Base-by-base conservation (phyloP, 73 alveolate genomes). In the Paramecium biaurelia region DNA sequence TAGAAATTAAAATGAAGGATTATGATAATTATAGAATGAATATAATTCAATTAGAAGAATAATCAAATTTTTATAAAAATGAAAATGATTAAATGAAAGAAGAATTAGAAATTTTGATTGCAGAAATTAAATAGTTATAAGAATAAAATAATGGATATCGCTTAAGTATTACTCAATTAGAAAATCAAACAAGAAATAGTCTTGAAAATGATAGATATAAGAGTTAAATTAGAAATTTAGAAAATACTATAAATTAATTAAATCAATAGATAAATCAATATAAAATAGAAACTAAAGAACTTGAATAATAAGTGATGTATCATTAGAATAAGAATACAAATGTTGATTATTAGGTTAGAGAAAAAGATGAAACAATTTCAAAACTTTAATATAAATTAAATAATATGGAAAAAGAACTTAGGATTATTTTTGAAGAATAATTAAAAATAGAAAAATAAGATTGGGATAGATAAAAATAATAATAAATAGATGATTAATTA, bases 61-160 rank as follows among this genome's bases (percentile, higher is more conserved):
- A 79, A 26, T 24, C 21, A 20, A 41, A 79, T 47, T 38, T 20
- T 21, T 42, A 23, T 7, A 79, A 18, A 43, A 38, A 42, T 21
- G 90, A 79, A 21, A 79, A 79, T 79, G 45, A 79, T 10, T 79
- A 79, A 47, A 26, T 79, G 42, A 79, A 47, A 43, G 90, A 79
- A 10, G 90, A 79, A 24, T 38, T 79, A 30, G 74, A 45, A 30
- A 41, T 43, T 7, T 28, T 79, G 21, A 79, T 79, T 20, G n/a
- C 34, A 20, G 90, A 79, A 41, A 37, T 38, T 79, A 79, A 79
- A 79, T 30, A 45, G 28, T 24, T 79, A 43, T 11, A 79, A 24
- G 90, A 41, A 42, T 32, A 79, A 24, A 72, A 72, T 72, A 72
- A 53, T 53, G 68, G 68, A 53, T 53, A 53, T 53, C 68, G 45